phyloP scores from a whole-genome alignment of 2,329 filamentous ascomycete species.

The Tolypocladium pustulatum region DNA sequence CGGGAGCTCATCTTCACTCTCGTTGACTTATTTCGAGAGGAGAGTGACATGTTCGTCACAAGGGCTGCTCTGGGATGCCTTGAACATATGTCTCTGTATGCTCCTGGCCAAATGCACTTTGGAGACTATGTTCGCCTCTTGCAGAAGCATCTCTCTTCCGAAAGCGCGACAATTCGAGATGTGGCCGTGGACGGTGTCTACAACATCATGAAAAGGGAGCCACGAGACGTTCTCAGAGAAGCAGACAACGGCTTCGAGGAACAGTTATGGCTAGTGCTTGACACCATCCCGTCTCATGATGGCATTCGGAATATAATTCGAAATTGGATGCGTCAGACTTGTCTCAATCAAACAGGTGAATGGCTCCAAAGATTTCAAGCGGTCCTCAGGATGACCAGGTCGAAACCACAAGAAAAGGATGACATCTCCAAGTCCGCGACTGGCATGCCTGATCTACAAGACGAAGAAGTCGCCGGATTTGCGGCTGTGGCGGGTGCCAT shows the following conservation, averaged over 20 bases:
- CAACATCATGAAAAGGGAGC: slow-evolving; percentile 89
- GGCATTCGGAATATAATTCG: slow-evolving; percentile 78
- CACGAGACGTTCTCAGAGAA: slow-evolving; percentile 67
- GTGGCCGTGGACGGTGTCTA: slow-evolving; percentile 81
- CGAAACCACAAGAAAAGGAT: slow-evolving; percentile 47
- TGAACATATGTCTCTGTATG: slow-evolving; percentile 87
- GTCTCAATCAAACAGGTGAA: slow-evolving; percentile 63
- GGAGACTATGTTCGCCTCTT: slow-evolving; percentile 71
- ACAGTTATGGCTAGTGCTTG: slow-evolving; percentile 81
- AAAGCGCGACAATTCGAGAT: slow-evolving; percentile 59
- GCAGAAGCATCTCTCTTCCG: slow-evolving; percentile 65
- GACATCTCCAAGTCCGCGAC: slow-evolving; percentile 32
- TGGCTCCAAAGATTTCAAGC: slow-evolving; percentile 87
- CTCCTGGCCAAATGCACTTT: slow-evolving; percentile 78
- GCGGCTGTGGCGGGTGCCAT: slow-evolving; percentile 58
- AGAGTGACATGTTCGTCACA: slow-evolving; percentile 60
- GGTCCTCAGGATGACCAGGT: slow-evolving; percentile 78
- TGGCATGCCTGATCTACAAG: slow-evolving; percentile 67
- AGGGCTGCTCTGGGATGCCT: slow-evolving; percentile 72
- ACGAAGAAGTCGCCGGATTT: slow-evolving; percentile 95
- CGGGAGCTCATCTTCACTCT: slow-evolving; percentile 83
- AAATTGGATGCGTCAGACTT: slow-evolving; percentile 91
- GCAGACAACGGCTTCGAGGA: slow-evolving; percentile 77
- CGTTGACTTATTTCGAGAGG: slow-evolving; percentile 70
- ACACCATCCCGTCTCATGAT: slow-evolving; percentile 63